Conservation (phyloP, 306 rosid genomes). For the Lupinus albus region DNA sequence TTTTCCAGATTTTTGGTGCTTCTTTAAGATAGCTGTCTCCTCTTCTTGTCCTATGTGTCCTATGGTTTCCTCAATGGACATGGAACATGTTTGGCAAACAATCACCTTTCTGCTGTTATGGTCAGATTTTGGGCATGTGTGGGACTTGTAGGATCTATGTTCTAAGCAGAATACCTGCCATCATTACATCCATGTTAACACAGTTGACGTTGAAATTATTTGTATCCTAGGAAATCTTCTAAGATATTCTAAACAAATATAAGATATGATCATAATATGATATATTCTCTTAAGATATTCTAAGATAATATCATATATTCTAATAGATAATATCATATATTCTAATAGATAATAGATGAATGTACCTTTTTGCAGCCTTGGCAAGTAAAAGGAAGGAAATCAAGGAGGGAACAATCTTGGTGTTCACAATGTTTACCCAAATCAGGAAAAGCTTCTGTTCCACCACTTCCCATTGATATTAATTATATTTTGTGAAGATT, state of each 20-base stretch:
- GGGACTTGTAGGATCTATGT: conserved; percentile 76
- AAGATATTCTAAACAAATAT: too few relatives aligned
- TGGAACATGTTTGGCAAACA: conserved; percentile 72
- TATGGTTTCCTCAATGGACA: conserved; percentile 81
- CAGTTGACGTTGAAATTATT: too few relatives aligned
- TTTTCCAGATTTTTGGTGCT: conserved; percentile 58
- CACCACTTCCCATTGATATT: conserved; percentile 69
- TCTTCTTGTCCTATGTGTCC: conserved; percentile 49
- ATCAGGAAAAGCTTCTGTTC: conserved; percentile 93
- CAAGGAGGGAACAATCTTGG: conserved; percentile 72
- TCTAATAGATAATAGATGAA: too few relatives aligned
- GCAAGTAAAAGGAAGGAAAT: conserved; percentile 89
- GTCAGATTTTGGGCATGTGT: conserved; percentile 70
- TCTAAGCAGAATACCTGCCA: conserved; percentile 79
- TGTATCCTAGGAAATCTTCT: too few relatives aligned
- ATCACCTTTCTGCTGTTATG: conserved; percentile 78
- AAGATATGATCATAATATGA: too few relatives aligned
- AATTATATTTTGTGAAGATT: too few relatives aligned
- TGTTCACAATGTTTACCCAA: conserved; percentile 82
- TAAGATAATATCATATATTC: too few relatives aligned
- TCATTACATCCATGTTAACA: background rate
- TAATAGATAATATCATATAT: too few relatives aligned
- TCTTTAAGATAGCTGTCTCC: conserved; percentile 50
- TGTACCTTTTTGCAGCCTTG: conserved; percentile 61
- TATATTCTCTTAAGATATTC: too few relatives aligned